Evolutionary conservation across 2,329 filamentous ascomycete species (phyloP).

Genomic region (Phaeosphaeria sp.): DNA sequence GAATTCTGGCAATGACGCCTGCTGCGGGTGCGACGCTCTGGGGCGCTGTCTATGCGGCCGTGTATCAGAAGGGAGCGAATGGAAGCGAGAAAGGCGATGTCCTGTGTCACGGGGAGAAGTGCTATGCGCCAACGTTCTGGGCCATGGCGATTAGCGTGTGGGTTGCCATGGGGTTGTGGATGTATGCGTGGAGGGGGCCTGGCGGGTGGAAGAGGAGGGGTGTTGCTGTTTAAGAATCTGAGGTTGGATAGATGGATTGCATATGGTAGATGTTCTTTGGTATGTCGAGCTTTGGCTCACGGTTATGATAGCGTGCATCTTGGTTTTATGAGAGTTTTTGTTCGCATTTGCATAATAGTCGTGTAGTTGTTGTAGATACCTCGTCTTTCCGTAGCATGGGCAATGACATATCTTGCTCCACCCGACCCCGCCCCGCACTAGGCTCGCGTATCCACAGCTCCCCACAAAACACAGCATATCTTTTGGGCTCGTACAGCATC

Average conservation of each 20-base stretch:
- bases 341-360: background rate
- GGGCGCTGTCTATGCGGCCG: slow-evolving; percentile 84
- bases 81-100: slow-evolving; percentile 50
- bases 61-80: slow-evolving; percentile 74
- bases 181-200: slow-evolving; percentile 81
- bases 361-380: background rate
- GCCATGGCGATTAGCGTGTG: slow-evolving; percentile 82
- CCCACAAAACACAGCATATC: too few relatives aligned
- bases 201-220: slow-evolving; percentile 79
- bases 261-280: background rate
- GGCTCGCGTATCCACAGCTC: too few relatives aligned
- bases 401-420: background rate
- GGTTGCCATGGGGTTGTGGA: slow-evolving; percentile 74
- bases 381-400: background rate
- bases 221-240: slow-evolving; percentile 64
- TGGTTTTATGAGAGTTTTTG: background rate
- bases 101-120: slow-evolving; percentile 81
- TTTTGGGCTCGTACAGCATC: too few relatives aligned
- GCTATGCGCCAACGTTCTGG: slow-evolving; percentile 86
- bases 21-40: slow-evolving; percentile 88
- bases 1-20: slow-evolving; percentile 90
- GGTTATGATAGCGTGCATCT: background rate
- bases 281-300: background rate
- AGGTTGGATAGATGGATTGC: background rate
- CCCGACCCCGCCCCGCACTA: too few relatives aligned